Evolutionary conservation across 2,329 filamentous ascomycete genomes (phyloP), one percentile per base, ranked within the genome.

Genomic region (Lomentospora prolificans): DNA sequence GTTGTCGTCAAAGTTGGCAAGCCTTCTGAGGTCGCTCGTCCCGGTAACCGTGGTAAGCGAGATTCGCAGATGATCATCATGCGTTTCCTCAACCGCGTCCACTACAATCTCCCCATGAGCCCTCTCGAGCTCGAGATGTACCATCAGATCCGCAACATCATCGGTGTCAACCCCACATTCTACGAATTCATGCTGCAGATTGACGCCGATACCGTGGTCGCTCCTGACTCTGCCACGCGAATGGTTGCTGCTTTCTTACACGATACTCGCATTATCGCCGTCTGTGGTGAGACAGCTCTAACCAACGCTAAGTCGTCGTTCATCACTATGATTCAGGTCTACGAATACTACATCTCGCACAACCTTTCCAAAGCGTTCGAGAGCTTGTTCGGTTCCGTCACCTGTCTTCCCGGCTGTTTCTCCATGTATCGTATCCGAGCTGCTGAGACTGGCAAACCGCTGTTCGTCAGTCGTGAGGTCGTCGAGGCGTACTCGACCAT

Each of bases 321-420:
- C 66, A 84, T 95, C 62, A 99, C 94, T 53, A 97, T 97, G 92
- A 99, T 99, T 69, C 94, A 99, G 72, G 92, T 99, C 31, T 99
- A 97, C 77, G 92, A 99, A 72, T 99, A 99, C 79, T 99, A 91
- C 76, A 99, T 99, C 65, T 97, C 92, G 53, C 92, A 99, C 77
- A 95, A 97, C 69, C 74, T 99, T 63, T 86, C 89, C 63, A 97
- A 99, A 75, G 94, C 92, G 10, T 99, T 99, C 69, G 92, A 97
- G 72, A 94, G 88, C 73, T 79, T 99, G 64, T 99, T 99, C 67
- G 94, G 92, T 57, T 95, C 89, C 62, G 92, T 99, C 63, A 99
- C 94, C 53, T 99, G 94, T 80, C 78, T 99, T 67, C 94, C 94
- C 24, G 94, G 94, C 76, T 99, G 94, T 81, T 99, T 97, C 81